phyloP scores from a whole-genome alignment of 192 early-diverging fungal genomes.

The Linnemannia hyalina region DNA sequence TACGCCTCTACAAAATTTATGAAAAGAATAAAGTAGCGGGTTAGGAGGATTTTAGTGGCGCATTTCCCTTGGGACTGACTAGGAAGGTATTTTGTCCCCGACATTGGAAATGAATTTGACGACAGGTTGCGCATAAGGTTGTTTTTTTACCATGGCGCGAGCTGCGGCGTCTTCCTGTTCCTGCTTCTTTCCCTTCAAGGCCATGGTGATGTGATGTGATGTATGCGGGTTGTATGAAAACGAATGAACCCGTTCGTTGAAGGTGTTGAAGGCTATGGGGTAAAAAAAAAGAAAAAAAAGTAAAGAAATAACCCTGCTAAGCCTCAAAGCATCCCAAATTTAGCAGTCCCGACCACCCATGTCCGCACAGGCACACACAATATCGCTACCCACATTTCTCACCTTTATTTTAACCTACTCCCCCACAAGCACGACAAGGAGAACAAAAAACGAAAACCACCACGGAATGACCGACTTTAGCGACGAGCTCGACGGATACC shows the following conservation, averaged over 20 bases:
- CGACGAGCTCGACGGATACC: slow-evolving; percentile 47
- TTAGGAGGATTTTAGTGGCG: not conserved
- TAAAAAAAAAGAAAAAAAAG: slow-evolving; percentile 16
- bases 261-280: not conserved
- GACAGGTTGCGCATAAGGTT: not conserved
- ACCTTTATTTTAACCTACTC: not conserved
- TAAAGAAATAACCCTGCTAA: not conserved
- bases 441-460: not conserved
- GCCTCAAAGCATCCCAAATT: not conserved
- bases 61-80: not conserved
- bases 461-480: slow-evolving; percentile 40
- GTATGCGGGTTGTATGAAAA: not conserved
- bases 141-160: slow-evolving; percentile 25
- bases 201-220: slow-evolving; percentile 14
- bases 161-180: slow-evolving; percentile 21
- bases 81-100: not conserved
- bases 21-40: not conserved
- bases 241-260: not conserved
- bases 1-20: slow-evolving; percentile 27
- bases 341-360: not conserved
- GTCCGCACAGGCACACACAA: not conserved
- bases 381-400: too few species aligned
- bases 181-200: slow-evolving; percentile 25
- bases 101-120: not conserved
- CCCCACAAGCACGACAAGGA: not conserved